Evolutionary conservation across 2,329 filamentous ascomycete genomes (phyloP).

Genomic region (Paraphaeosphaeria sporulosa): DNA sequence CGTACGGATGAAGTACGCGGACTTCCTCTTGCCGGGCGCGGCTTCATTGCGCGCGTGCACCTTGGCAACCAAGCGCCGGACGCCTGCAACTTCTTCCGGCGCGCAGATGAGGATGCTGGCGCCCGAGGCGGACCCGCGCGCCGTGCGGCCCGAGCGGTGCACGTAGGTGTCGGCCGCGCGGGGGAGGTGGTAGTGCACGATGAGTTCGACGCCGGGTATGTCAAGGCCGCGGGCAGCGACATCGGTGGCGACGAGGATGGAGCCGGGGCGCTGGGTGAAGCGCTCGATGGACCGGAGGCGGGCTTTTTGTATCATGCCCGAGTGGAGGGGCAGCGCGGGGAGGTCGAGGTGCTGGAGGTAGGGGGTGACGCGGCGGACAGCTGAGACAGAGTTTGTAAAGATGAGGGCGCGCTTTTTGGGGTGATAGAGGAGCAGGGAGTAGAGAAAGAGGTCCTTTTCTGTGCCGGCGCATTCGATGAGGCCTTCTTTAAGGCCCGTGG

Average conservation of each 20-base stretch:
- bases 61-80: conserved; percentile 83
- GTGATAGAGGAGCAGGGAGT: conserved; percentile 84
- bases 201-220: conserved; percentile 86
- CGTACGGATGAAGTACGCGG: conserved; percentile 75
- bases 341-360: conserved; percentile 84
- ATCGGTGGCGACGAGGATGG: conserved; percentile 89
- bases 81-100: conserved; percentile 88
- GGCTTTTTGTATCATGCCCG: conserved; percentile 94
- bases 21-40: conserved; percentile 61
- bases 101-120: conserved; percentile 87
- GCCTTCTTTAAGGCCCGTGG: conserved; percentile 82
- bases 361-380: conserved; percentile 84
- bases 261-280: conserved; percentile 71
- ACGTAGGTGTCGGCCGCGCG: conserved; percentile 93
- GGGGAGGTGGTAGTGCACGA: conserved; percentile 95
- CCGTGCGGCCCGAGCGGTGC: conserved; percentile 92
- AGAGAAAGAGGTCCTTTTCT: conserved; percentile 97
- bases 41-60: conserved; percentile 71
- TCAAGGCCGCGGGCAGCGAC: conserved; percentile 93
- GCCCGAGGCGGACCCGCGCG: conserved; percentile 79
- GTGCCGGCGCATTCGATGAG: conserved; percentile 90
- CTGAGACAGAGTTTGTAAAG: conserved; percentile 95
- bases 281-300: conserved; percentile 91
- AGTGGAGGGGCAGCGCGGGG: conserved; percentile 81
- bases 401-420: conserved; percentile 82